A percentile compares a stretch with the other conserved stretches of the same genome.
These are phyloP conservation scores for Phytophthora podocarpi DNA, from an alignment of 352 stramenopile genomes.

Conservation along the genomic window DNA sequence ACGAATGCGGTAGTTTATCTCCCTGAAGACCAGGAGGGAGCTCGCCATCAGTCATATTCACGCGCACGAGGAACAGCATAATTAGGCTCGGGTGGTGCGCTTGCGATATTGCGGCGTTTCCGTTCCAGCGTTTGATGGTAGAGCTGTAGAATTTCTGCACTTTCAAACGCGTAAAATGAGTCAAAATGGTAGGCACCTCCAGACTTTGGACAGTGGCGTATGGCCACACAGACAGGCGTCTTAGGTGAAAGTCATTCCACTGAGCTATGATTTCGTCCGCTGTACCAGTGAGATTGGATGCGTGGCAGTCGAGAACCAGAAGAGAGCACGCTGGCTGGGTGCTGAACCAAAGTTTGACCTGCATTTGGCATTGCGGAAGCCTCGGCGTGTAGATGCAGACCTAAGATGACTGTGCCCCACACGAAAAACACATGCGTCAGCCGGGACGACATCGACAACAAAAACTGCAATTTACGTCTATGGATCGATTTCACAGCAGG, in stretches of 20 bases:
- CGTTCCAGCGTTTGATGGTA: conserved; percentile 26
- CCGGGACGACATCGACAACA: not conserved
- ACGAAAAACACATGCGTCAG: conserved; percentile 10
- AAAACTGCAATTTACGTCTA: not conserved
- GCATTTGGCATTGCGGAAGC: conserved; percentile 20
- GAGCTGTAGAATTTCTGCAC: conserved; percentile 41
- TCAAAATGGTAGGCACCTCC: conserved; percentile 7
- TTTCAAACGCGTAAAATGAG: conserved; percentile 34
- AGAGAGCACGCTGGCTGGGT: conserved; percentile 31
- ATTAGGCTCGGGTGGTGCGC: conserved; percentile 33
- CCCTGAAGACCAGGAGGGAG: conserved; percentile 39
- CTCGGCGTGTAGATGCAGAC: conserved; percentile 20
- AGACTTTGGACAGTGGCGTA: conserved; percentile 29
- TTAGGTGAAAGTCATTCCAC: conserved; percentile 22
- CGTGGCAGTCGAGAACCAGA: conserved; percentile 35
- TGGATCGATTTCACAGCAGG: not conserved
- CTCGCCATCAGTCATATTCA: conserved; percentile 28
- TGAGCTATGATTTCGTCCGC: conserved; percentile 5
- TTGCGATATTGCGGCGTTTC: conserved; percentile 26
- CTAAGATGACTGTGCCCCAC: conserved; percentile 19
- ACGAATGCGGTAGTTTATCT: conserved; percentile 26
- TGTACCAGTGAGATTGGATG: not conserved
- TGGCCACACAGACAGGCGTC: conserved; percentile 18
- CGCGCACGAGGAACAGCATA: conserved; percentile 35
- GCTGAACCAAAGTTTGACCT: conserved; percentile 30